These are phyloP conservation scores for Corylus heterophylla DNA, from an alignment of 306 rosid species.

Conservation along the genomic window DNA sequence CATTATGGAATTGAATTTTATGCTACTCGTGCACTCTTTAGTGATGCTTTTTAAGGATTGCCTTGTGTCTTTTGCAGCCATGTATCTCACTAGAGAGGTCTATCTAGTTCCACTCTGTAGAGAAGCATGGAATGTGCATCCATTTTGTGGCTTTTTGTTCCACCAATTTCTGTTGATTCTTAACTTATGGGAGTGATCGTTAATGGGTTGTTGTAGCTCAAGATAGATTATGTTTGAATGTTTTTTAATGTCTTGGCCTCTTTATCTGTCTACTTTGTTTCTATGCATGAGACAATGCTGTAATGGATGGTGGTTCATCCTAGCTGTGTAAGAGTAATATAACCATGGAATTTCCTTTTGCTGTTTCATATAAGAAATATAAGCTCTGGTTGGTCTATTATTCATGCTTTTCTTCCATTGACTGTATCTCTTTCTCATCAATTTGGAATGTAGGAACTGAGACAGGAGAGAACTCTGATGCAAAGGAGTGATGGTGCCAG, in stretches of 20 bases:
- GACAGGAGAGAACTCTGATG: slow-evolving; percentile 40
- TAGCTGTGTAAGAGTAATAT: neutral
- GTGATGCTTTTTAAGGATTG: neutral
- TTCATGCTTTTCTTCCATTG: neutral
- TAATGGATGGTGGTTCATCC: neutral
- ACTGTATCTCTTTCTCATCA: slow-evolving; percentile 16
- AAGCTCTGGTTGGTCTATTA: neutral
- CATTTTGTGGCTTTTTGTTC: neutral
- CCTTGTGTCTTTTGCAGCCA: neutral
- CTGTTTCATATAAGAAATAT: neutral
- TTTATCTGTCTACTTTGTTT: neutral
- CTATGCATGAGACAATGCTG: neutral
- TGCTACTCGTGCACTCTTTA: neutral
- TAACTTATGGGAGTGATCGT: neutral
- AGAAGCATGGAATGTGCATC: neutral
- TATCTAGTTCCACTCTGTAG: neutral
- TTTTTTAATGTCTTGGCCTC: neutral
- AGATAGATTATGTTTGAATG: neutral
- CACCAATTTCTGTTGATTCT: neutral
- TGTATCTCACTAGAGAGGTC: neutral
- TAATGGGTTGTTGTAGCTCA: neutral
- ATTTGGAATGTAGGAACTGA: slow-evolving; percentile 51
- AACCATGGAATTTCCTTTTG: neutral
- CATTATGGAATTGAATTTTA: neutral
- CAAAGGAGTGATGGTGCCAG: slow-evolving; percentile 32